Evolutionary conservation across 306 rosid genomes (phyloP).

Genomic region (Myrica gale): DNA sequence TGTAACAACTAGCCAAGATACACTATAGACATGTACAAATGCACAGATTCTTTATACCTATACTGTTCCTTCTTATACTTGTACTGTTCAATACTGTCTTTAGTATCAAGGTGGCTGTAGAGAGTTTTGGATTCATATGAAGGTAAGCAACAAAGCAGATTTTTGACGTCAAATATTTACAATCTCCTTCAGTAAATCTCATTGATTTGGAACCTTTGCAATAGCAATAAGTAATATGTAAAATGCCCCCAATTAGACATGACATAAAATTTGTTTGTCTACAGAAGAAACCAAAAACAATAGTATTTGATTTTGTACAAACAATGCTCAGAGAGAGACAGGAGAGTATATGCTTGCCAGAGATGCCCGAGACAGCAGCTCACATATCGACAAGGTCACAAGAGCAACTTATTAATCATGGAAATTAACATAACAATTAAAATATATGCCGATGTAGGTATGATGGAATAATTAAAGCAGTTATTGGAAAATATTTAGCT

Average conservation of each 20-base stretch:
- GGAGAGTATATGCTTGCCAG: slow-evolving; percentile 44
- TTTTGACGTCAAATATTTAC: not conserved
- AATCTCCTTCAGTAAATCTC: too few species aligned
- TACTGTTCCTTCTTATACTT: not conserved
- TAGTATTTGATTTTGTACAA: not conserved
- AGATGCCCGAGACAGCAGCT: slow-evolving; percentile 47
- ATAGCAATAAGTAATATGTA: not conserved
- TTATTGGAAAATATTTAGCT: slow-evolving; percentile 6
- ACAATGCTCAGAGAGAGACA: slow-evolving; percentile 17
- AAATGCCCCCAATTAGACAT: not conserved
- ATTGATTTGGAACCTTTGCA: too few species aligned
- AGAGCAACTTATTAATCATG: slow-evolving; percentile 12
- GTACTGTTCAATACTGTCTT: not conserved
- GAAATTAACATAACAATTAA: slow-evolving; percentile 34
- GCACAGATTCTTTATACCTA: not conserved
- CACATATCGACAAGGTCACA: slow-evolving; percentile 54
- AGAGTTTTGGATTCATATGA: not conserved
- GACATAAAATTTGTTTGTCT: slow-evolving; percentile 7
- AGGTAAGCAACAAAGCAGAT: not conserved
- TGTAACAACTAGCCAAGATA: not conserved
- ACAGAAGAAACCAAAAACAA: slow-evolving; percentile 27
- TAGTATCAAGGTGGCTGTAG: not conserved
- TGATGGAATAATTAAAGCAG: slow-evolving; percentile 13
- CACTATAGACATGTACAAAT: not conserved
- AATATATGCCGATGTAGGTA: slow-evolving; percentile 5